A percentile compares a stretch with the other conserved stretches of the same genome.
phyloP scores from a whole-genome alignment of 306 rosid genomes.

The Prunus mongolica region DNA sequence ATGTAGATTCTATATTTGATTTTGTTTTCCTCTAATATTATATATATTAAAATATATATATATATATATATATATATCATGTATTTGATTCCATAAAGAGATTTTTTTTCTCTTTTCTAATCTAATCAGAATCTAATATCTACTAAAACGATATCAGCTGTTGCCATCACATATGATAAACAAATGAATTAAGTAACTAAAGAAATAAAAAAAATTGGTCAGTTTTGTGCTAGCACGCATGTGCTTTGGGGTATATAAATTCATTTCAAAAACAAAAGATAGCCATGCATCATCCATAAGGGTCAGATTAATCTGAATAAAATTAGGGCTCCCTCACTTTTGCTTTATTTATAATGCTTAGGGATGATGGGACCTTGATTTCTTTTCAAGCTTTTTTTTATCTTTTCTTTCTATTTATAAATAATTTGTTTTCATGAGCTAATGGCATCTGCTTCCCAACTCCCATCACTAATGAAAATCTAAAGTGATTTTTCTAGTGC shows the following conservation, averaged over 20 bases:
- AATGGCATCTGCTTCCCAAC: conserved; percentile 28
- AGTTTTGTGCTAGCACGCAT: neutral
- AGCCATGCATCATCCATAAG: conserved; percentile 3
- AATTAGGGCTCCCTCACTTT: neutral
- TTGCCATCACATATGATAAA: conserved; percentile 1
- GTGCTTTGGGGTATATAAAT: neutral
- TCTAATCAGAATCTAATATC: neutral
- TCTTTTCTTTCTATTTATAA: neutral
- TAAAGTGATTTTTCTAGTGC: conserved; percentile 21
- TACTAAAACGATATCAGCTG: neutral
- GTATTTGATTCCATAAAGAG: too few species aligned
- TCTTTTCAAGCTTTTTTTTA: conserved; percentile 18
- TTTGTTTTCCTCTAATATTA: neutral
- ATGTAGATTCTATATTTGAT: neutral
- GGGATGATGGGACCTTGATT: conserved; percentile 18
- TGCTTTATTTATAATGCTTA: conserved; percentile 16
- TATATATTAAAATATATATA: neutral
- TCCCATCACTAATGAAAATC: conserved; percentile 2
- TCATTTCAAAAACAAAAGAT: neutral
- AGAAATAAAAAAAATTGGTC: neutral
- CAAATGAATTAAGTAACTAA: neutral
- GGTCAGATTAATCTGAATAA: neutral
- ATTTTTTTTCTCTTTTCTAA: too few species aligned
- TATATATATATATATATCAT: neutral
- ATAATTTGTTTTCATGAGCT: neutral